phyloP scores from a whole-genome alignment of 148 eudicot species.

The Diospyros kaki region DNA sequence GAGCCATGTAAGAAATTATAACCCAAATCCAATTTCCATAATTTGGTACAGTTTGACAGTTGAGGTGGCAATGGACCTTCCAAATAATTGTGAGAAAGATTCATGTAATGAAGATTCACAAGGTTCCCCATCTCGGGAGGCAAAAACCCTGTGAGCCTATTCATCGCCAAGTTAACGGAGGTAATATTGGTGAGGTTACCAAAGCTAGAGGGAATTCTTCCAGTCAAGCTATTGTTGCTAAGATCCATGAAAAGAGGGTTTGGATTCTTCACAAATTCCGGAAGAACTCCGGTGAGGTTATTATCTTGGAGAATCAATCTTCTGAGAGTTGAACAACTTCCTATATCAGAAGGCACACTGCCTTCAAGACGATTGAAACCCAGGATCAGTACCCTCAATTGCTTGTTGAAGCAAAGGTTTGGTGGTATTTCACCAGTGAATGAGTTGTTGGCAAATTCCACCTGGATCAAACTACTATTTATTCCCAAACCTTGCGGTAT shows the following conservation, averaged over 20 bases:
- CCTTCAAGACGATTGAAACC: constrained; percentile 59
- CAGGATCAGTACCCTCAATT: constrained; percentile 36
- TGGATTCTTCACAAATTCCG: constrained; percentile 45
- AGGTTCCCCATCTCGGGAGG: constrained; percentile 57
- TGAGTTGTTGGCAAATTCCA: constrained; percentile 62
- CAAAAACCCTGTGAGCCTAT: constrained; percentile 50
- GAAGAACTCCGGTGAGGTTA: constrained; percentile 56
- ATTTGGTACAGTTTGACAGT: constrained; percentile 37
- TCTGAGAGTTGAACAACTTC: constrained; percentile 50
- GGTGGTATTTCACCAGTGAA: constrained; percentile 70
- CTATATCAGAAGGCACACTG: constrained; percentile 54
- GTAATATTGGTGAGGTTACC: constrained; percentile 38
- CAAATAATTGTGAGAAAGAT: constrained; percentile 54
- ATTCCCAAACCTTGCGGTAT: constrained; percentile 65
- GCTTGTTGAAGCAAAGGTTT: constrained; percentile 51
- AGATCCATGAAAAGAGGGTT: constrained; percentile 43
- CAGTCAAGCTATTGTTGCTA: constrained; percentile 49
- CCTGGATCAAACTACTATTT: constrained; percentile 39
- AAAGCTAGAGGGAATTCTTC: constrained; percentile 52
- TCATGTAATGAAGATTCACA: constrained; percentile 36
- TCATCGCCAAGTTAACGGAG: constrained; percentile 47
- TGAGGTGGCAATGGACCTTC: constrained; percentile 59
- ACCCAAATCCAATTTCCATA: constrained; percentile 42
- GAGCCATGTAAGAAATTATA: constrained; percentile 55
- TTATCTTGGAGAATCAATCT: constrained; percentile 59